Evolutionary conservation across 768 basidiomycete genomes (phyloP).

Genomic region (Auriscalpium microsporum): DNA sequence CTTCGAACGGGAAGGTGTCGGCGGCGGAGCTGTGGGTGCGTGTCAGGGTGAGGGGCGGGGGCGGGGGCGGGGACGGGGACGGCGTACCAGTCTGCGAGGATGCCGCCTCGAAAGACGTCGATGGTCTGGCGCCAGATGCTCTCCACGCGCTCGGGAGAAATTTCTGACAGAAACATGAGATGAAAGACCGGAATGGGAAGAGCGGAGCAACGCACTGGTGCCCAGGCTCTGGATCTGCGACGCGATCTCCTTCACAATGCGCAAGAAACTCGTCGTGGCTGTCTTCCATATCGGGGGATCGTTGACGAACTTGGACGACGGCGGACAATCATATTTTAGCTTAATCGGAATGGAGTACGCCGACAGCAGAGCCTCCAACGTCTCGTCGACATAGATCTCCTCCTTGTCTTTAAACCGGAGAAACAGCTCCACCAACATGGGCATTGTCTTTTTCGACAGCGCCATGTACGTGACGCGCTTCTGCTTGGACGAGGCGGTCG

Average conservation of each 20-base stretch:
- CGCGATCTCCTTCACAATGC: conserved; percentile 61
- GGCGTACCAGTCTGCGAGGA: conserved; percentile 76
- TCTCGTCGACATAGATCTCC: conserved; percentile 72
- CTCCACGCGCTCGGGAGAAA: conserved; percentile 59
- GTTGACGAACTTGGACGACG: conserved; percentile 79
- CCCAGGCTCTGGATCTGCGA: conserved; percentile 42
- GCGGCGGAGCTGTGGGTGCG: conserved; percentile 39
- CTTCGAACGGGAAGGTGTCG: conserved; percentile 49
- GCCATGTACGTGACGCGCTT: conserved; percentile 85
- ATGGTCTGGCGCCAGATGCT: conserved; percentile 81
- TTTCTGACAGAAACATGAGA: conserved; percentile 26
- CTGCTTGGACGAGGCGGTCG: conserved; percentile 35
- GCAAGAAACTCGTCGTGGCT: conserved; percentile 73
- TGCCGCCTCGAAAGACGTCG: conserved; percentile 73
- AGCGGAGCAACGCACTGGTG: conserved; percentile 22
- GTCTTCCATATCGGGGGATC: conserved; percentile 93
- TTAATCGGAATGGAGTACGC: conserved; percentile 89
- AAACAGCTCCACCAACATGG: conserved; percentile 72
- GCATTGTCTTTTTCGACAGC: conserved; percentile 83
- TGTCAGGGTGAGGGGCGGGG: neutral
- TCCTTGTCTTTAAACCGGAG: conserved; percentile 49
- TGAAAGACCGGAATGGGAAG: neutral
- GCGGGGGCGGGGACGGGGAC: neutral
- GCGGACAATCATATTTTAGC: conserved; percentile 90
- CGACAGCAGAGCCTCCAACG: conserved; percentile 73